phyloP scores from a whole-genome alignment of 768 basidiomycete species.

The Coprinopsis sp. region DNA sequence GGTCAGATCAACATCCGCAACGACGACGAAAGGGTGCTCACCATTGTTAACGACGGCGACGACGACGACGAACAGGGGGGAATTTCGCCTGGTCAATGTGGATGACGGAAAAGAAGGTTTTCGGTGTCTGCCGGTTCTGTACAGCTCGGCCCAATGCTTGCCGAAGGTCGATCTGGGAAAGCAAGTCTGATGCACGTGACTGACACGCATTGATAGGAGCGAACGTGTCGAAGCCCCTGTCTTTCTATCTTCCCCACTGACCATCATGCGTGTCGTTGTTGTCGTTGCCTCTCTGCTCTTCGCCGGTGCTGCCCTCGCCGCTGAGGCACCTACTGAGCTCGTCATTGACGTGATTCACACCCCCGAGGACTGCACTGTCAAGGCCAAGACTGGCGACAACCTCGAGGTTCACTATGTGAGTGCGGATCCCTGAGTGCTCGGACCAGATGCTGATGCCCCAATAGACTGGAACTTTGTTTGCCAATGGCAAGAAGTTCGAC shows the following conservation, averaged over 20 bases:
- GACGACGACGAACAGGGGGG: conserved; percentile 24
- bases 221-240: no score
- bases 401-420: conserved; percentile 77
- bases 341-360: conserved; percentile 55
- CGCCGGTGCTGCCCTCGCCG: conserved; percentile 42
- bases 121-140: conserved; percentile 24
- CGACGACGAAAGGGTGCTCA: conserved; percentile 24
- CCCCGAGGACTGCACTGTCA: conserved; percentile 53
- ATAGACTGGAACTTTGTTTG: conserved; percentile 79
- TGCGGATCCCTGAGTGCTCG: no score
- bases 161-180: background rate
- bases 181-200: background rate
- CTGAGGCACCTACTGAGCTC: conserved; percentile 46
- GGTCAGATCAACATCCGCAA: conserved; percentile 7
- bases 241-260: background rate
- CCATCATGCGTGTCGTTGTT: conserved; percentile 49
- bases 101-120: conserved; percentile 31
- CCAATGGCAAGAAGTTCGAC: conserved; percentile 82
- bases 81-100: conserved; percentile 16
- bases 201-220: no score
- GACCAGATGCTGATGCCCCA: background rate
- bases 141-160: conserved; percentile 26
- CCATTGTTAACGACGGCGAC: conserved; percentile 45
- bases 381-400: conserved; percentile 56
- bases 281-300: conserved; percentile 44